Base-by-base conservation (phyloP, 768 basidiomycete genomes). In the Tylopilus cervinicoccineus region DNA sequence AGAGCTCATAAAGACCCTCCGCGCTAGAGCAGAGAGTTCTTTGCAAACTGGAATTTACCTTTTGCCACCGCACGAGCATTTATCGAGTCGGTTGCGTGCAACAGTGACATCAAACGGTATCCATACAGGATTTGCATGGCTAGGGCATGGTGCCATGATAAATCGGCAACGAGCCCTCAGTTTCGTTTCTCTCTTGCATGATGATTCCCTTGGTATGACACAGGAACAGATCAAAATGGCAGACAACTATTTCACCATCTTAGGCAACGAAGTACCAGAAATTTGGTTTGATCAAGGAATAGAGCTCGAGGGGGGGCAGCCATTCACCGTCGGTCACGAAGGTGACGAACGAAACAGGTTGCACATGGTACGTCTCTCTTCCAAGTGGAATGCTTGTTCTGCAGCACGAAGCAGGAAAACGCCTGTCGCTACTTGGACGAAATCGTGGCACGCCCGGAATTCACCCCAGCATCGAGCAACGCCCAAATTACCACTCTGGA, bases 281-380 rank as follows among this genome's bases (percentile, higher is more conserved):
- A 64, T 75, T 10, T 85, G 84, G 83, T 77, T 83, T 47, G 80
- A 83, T 53, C 76, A 79, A 51, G 78, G 78, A n/a, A 74, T 81
- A 38, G 74, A 76, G 48, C 71, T 86, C 4, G 78, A 72, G 29
- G 81, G 80, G 4, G 81, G 80, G 0, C 66, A 79, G 44, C 73
- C 81, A 7, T 87, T 86, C 58, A 85, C 83, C 10, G 72, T 78
- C 1, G 81, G 83, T 9, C 54, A 60, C 0, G 77, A 80, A 55
- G 83, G 85, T 13, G 70, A 76, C 32, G 72, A 78, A 51, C 68
- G 82, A 47, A 86, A 86, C 53, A 71, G 69, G 42, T 61, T 59
- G 37, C 78, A 85, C 56, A 82, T 84, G 47, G 83, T 84, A 48
- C 52, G 82, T 70, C 32, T 24, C 32, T 43, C 22, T 41, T 33